These are phyloP conservation scores for Aspergillus sp. DNA, from an alignment of 2,329 filamentous ascomycete genomes.

Conservation along the genomic window DNA sequence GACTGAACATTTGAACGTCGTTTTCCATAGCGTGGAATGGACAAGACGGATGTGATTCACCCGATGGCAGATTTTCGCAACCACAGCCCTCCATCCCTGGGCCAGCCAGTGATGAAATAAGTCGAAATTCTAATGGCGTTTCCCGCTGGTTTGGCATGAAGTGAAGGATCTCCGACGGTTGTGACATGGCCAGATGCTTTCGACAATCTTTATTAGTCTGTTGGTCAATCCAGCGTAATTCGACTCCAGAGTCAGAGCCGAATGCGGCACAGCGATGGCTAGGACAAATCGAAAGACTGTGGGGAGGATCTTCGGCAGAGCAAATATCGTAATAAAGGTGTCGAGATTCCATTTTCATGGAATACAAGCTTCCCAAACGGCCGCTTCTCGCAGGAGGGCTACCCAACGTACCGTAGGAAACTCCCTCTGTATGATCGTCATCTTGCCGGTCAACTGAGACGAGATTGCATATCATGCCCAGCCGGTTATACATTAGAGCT, in stretches of 20 bases:
- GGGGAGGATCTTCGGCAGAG: constrained; percentile 61
- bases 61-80: constrained; percentile 24
- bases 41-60: constrained; percentile 23
- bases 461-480: constrained; percentile 62
- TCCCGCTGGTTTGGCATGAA: constrained; percentile 58
- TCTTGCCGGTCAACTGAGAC: background rate
- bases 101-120: constrained; percentile 62
- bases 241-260: constrained; percentile 62
- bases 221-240: constrained; percentile 61
- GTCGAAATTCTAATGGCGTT: constrained; percentile 56
- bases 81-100: constrained; percentile 31
- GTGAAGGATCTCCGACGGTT: constrained; percentile 48
- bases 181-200: constrained; percentile 42
- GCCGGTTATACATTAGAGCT: constrained; percentile 59
- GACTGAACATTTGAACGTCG: constrained; percentile 28
- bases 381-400: background rate
- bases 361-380: constrained; percentile 23
- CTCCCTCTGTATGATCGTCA: background rate
- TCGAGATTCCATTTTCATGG: constrained; percentile 34
- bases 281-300: constrained; percentile 66
- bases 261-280: constrained; percentile 65
- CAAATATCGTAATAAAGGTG: constrained; percentile 56
- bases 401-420: background rate
- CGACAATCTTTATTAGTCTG: constrained; percentile 41
- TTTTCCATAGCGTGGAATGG: constrained; percentile 29